These are phyloP conservation scores for Debaryomyces sp. DNA, from an alignment of 1,139 yeast genomes.

Conservation along the genomic window DNA sequence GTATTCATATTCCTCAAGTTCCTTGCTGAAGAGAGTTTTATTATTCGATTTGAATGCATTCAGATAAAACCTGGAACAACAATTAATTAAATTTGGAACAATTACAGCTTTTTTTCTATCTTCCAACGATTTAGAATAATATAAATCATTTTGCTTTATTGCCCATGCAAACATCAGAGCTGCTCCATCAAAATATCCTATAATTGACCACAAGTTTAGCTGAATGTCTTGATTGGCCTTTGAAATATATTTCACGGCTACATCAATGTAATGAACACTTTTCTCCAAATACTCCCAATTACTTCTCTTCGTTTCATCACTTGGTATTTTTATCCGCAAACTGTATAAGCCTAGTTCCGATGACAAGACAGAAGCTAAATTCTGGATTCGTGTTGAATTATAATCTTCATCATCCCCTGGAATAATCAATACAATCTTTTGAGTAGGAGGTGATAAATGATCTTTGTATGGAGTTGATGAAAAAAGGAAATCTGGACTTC, in stretches of 20 bases:
- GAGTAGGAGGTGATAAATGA: constrained; percentile 2
- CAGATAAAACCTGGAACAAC: constrained; percentile 7
- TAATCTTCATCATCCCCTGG: not conserved
- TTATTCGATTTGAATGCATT: constrained; percentile 14
- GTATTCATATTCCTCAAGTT: not conserved
- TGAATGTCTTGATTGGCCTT: constrained; percentile 34
- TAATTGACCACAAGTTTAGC: constrained; percentile 54
- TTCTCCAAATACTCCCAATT: constrained; percentile 32
- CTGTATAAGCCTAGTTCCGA: constrained; percentile 60
- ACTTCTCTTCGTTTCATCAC: constrained; percentile 76
- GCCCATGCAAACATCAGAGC: constrained; percentile 80
- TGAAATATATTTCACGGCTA: constrained; percentile 48
- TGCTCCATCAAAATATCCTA: constrained; percentile 82
- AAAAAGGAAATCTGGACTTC: constrained; percentile 1
- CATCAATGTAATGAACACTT: constrained; percentile 68
- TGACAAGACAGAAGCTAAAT: constrained; percentile 62
- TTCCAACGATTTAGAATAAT: constrained; percentile 22
- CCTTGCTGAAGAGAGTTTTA: not conserved
- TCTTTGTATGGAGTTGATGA: constrained; percentile 1
- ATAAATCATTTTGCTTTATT: constrained; percentile 36
- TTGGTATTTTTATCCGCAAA: constrained; percentile 80
- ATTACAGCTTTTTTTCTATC: constrained; percentile 33
- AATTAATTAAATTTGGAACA: constrained; percentile 53
- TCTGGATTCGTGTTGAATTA: not conserved
- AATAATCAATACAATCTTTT: not conserved